phyloP scores from a whole-genome alignment of 2,329 filamentous ascomycete species.

The Apiospora arundinis region DNA sequence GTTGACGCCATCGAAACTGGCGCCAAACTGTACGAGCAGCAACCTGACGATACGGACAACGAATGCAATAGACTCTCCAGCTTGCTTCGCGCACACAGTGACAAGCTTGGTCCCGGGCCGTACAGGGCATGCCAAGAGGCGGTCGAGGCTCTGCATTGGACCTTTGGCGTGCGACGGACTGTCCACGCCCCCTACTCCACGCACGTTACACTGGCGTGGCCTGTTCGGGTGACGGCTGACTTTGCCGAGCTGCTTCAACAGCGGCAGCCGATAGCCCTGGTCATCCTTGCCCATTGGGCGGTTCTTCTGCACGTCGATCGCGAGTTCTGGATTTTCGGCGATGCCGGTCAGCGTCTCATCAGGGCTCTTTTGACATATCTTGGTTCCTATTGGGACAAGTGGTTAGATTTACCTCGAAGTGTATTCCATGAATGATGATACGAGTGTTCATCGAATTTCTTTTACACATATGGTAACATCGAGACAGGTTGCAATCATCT shows the following conservation, averaged over 20 bases:
- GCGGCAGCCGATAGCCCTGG: neutral
- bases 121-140: slow-evolving; percentile 28
- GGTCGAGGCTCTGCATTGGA: slow-evolving; percentile 28
- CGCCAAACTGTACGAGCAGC: slow-evolving; percentile 17
- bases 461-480: too few species aligned
- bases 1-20: slow-evolving; percentile 23
- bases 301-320: neutral
- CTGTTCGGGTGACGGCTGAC: neutral
- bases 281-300: slow-evolving; percentile 4
- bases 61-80: too few species aligned
- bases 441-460: too few species aligned
- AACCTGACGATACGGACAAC: too few species aligned
- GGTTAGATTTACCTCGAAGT: too few species aligned
- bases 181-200: neutral
- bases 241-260: neutral
- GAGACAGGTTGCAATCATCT: too few species aligned
- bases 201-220: neutral
- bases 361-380: too few species aligned
- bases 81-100: too few species aligned
- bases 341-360: too few species aligned
- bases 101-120: slow-evolving; percentile 35
- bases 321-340: neutral
- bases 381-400: too few species aligned
- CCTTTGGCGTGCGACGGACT: neutral
- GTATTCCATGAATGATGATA: too few species aligned